phyloP scores from a whole-genome alignment of 495 filamentous ascomycete species.

The Xylaria acuta region DNA sequence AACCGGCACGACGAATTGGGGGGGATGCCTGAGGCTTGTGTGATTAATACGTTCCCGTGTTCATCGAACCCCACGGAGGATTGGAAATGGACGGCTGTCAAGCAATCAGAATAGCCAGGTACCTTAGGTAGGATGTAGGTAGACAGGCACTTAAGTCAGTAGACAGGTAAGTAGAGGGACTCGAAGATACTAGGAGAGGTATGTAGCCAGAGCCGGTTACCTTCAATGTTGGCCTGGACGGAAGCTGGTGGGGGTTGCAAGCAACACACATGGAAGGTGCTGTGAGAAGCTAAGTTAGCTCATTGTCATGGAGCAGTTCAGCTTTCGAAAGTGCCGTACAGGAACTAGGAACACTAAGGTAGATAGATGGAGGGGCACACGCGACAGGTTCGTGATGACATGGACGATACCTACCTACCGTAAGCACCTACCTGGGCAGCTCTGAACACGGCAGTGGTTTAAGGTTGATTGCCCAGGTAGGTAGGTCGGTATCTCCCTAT shows the following conservation, averaged over 20 bases:
- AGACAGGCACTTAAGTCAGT: no score
- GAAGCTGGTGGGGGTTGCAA: slow-evolving; percentile 7
- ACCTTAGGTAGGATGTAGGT: not conserved
- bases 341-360: not conserved
- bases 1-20: not conserved
- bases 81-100: not conserved
- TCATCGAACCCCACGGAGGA: not conserved
- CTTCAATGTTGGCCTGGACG: no score
- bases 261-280: not conserved
- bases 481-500: not conserved
- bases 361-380: not conserved
- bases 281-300: not conserved
- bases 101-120: not conserved
- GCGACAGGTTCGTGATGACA: slow-evolving; percentile 5
- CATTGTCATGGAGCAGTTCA: not conserved
- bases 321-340: not conserved
- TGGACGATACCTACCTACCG: no score
- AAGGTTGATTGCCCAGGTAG: slow-evolving; percentile 17
- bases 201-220: no score
- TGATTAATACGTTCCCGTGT: not conserved
- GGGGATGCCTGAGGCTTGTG: not conserved
- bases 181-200: no score
- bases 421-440: no score
- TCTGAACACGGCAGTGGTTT: not conserved
- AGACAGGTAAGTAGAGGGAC: not conserved